These are phyloP conservation scores for Lactarius hengduanensis DNA, from an alignment of 768 basidiomycete genomes.

Conservation along the genomic window DNA sequence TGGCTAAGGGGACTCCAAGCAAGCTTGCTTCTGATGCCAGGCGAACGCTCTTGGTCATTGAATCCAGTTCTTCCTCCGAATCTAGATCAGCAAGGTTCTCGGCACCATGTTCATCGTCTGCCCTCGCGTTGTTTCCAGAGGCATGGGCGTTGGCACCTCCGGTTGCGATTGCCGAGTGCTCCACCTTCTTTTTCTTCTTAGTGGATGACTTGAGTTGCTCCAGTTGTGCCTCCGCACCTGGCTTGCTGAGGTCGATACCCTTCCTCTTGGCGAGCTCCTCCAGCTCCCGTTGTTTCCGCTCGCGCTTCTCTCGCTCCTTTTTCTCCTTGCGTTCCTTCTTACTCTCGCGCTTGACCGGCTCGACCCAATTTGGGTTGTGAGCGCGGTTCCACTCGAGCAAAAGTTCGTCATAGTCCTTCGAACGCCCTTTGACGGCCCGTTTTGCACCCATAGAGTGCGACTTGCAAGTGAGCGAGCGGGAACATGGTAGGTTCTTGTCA, in stretches of 20 bases:
- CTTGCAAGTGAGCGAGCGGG: slow-evolving; percentile 97
- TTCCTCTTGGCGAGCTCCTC: slow-evolving; percentile 61
- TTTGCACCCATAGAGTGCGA: slow-evolving; percentile 98
- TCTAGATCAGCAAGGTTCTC: slow-evolving; percentile 80
- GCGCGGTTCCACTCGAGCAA: slow-evolving; percentile 89
- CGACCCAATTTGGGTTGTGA: slow-evolving; percentile 84
- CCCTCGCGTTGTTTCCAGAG: slow-evolving; percentile 51
- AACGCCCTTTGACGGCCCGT: slow-evolving; percentile 85
- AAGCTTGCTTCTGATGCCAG: slow-evolving; percentile 53
- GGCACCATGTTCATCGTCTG: slow-evolving; percentile 44
- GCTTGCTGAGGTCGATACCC: slow-evolving; percentile 52
- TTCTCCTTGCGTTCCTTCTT: slow-evolving; percentile 88
- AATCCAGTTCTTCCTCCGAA: slow-evolving; percentile 82
- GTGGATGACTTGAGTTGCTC: slow-evolving; percentile 42
- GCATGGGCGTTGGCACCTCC: slow-evolving; percentile 38
- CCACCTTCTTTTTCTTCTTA: slow-evolving; percentile 62
- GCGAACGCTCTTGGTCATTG: slow-evolving; percentile 61
- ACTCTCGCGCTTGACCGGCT: slow-evolving; percentile 81
- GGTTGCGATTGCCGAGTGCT: slow-evolving; percentile 42
- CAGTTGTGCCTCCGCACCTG: slow-evolving; percentile 37
- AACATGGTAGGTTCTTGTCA: slow-evolving; percentile 89
- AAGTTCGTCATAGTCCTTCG: slow-evolving; percentile 79
- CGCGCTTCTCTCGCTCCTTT: slow-evolving; percentile 76
- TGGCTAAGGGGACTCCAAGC: slow-evolving; percentile 64
- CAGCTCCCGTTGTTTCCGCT: slow-evolving; percentile 72